phyloP scores from a whole-genome alignment of 2,329 filamentous ascomycete genomes.

The Dothistroma septosporum region DNA sequence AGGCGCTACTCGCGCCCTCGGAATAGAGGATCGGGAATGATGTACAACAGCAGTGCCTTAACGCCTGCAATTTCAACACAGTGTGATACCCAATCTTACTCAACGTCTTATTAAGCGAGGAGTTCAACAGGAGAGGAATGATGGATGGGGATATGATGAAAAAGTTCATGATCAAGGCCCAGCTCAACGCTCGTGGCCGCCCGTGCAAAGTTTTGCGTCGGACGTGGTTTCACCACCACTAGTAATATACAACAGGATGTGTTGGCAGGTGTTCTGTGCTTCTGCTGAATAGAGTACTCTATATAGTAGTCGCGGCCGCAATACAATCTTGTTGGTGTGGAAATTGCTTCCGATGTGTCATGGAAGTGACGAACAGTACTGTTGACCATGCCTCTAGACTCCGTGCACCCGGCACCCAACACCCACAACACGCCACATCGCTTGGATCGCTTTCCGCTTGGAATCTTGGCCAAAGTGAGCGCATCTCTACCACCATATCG shows the following conservation, averaged over 20 bases:
- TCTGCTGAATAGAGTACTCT: not conserved
- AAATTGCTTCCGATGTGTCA: not conserved
- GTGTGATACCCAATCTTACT: conserved; percentile 31
- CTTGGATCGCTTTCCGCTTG: not conserved
- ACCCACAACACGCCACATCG: not conserved
- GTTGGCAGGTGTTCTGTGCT: conserved; percentile 10
- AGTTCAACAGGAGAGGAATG: conserved; percentile 29
- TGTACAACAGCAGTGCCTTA: conserved; percentile 3
- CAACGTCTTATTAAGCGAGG: conserved; percentile 30
- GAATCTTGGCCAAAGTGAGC: not conserved
- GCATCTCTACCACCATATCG: not conserved
- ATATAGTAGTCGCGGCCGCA: conserved; percentile 2
- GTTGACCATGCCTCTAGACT: not conserved
- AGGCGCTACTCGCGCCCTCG: conserved; percentile 3
- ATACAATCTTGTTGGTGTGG: not conserved
- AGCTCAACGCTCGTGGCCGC: conserved; percentile 30
- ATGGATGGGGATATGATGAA: conserved; percentile 21
- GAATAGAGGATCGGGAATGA: conserved; percentile 12
- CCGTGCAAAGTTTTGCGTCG: conserved; percentile 5
- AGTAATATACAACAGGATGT: conserved; percentile 2
- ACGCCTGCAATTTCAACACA: conserved; percentile 26
- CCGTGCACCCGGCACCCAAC: not conserved
- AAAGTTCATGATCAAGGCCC: conserved; percentile 19
- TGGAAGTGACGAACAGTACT: not conserved
- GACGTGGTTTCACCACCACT: conserved; percentile 1